Base-by-base conservation (phyloP, 139 green algal genomes). In the Chlorella sp. region DNA sequence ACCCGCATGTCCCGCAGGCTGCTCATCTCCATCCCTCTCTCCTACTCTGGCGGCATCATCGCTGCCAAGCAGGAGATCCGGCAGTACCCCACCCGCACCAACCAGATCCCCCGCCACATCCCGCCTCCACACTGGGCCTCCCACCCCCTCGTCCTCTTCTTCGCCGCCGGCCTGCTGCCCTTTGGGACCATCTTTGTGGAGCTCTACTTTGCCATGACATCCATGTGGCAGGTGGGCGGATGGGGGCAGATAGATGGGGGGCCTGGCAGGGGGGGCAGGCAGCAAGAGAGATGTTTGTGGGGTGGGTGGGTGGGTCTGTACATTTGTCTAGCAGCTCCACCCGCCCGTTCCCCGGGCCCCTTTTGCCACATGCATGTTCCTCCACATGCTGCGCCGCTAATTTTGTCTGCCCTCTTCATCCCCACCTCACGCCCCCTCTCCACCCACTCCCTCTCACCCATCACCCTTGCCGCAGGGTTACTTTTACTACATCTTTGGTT, bases 181-280 rank as follows among this genome's bases (percentile, higher is more conserved):
- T 99, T 99, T 88, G 97, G 97, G 89, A 98, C 97, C 77, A 95
- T 99, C 89, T 99, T 99, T 94, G 97, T 99, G 64, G 97, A 99
- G 95, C 95, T 99, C 36, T 99, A 98, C 95, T 99, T 99, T 90
- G 96, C 97, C 83, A 98, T 99, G 96, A 98, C 95, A 36, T 96
- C 92, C 76, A 93, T 98, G 92, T 99, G 97, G 97, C 95, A 95
- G 93, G 92, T 94, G 66, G 64, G 91, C 37, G 40, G 1, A 28
- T 30, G 14, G 37, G 19, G 37, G 5, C 15, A 14, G 77, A 15
- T 26, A 0, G 73, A 24, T 15, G 73, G 3, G 4, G 34, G 73
- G 73, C n/a, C 24, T 42, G 73, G n/a, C 12, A 36, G 64, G 11
- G 22, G 11, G 5, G 64, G 64, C 64, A 71, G 64, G 64, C 2